Evolutionary conservation across 2,329 filamentous ascomycete species (phyloP).

Genomic region (Capronia americana): DNA sequence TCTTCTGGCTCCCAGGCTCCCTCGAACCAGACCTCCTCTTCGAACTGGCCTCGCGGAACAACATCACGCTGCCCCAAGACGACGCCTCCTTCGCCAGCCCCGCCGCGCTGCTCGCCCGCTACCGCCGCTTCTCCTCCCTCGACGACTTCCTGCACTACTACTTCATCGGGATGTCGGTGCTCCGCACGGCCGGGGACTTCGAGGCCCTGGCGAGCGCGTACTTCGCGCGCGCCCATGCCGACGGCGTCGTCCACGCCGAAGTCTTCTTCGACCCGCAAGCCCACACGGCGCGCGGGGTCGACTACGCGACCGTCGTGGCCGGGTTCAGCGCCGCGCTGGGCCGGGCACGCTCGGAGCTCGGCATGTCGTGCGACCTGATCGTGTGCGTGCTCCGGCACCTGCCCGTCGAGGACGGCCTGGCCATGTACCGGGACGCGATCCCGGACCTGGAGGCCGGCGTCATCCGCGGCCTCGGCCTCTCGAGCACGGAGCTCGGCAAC

Average conservation of each 20-base stretch:
- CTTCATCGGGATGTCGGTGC: slow-evolving; percentile 76
- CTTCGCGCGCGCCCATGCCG: slow-evolving; percentile 67
- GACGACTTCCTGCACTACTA: slow-evolving; percentile 79
- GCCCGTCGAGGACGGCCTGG: slow-evolving; percentile 29
- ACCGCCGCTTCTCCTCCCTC: slow-evolving; percentile 71
- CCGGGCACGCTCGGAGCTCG: slow-evolving; percentile 66
- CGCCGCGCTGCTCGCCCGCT: slow-evolving; percentile 66
- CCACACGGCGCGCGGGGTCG: slow-evolving; percentile 69
- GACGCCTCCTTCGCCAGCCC: slow-evolving; percentile 70
- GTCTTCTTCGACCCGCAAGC: slow-evolving; percentile 84
- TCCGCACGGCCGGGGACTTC: slow-evolving; percentile 70
- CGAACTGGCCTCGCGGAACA: slow-evolving; percentile 70
- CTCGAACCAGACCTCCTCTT: slow-evolving; percentile 75
- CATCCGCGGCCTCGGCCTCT: slow-evolving; percentile 70
- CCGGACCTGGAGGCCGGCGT: slow-evolving; percentile 56
- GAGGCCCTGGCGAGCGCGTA: slow-evolving; percentile 76
- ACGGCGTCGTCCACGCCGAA: slow-evolving; percentile 75
- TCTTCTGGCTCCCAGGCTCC: slow-evolving; percentile 47
- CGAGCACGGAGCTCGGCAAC: slow-evolving; percentile 65
- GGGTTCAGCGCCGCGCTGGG: slow-evolving; percentile 68
- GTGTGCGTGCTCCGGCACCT: slow-evolving; percentile 69
- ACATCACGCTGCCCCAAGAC: slow-evolving; percentile 63
- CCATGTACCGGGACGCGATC: slow-evolving; percentile 35
- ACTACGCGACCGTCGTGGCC: slow-evolving; percentile 66
- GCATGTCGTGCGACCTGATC: slow-evolving; percentile 70